Base-by-base conservation (phyloP, 2,329 filamentous ascomycete genomes). In the Paecilomyces sp. region DNA sequence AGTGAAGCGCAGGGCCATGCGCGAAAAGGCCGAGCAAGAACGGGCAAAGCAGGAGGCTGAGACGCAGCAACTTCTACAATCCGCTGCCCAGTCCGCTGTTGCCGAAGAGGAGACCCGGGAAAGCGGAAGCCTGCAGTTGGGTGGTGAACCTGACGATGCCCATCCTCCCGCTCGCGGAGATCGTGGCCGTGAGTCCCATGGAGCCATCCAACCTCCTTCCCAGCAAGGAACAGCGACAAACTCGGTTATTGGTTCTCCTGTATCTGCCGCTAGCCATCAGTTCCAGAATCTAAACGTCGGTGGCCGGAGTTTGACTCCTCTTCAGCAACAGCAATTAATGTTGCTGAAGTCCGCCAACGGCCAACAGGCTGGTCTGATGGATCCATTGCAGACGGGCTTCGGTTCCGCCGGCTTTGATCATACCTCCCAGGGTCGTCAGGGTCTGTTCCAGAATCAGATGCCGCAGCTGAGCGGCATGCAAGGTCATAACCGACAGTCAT, bases 141-240 rank as follows among this genome's bases (percentile, higher is more conserved):
- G 93, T 60, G 93, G 93, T 52, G 93, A 97, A 72, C 93, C 93
- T 0, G 93, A 97, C 71, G 91, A 96, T 65, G 82, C 84, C 62
- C 88, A 91, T 24, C 76, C 70, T 4, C 67, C 72, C 0, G 68
- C 74, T 57, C 71, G 69, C 60, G 70, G 74, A 18, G 79, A 80
- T 18, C 83, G 85, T 56, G 75, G 75, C 47, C 78, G 82, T 66
- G 83, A 86, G 62, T 83, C 86, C 56, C 85, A 86, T 61, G 80
- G 83, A 61, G 85, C 85, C 12, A 86, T 91, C 7, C 91, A 92
- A 67, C 87, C 89, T 2, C 90, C 92, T 9, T 89, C 91, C 34
- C 89, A 92, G 68, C 84, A 89, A 66, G 80, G 79, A 30, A 77
- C 80, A 5, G 74, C 77, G 18, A 72, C 70, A 28, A 76, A 74